Base-by-base conservation (phyloP, 1,139 yeast genomes). In the Scheffersomyces segobiensis region DNA sequence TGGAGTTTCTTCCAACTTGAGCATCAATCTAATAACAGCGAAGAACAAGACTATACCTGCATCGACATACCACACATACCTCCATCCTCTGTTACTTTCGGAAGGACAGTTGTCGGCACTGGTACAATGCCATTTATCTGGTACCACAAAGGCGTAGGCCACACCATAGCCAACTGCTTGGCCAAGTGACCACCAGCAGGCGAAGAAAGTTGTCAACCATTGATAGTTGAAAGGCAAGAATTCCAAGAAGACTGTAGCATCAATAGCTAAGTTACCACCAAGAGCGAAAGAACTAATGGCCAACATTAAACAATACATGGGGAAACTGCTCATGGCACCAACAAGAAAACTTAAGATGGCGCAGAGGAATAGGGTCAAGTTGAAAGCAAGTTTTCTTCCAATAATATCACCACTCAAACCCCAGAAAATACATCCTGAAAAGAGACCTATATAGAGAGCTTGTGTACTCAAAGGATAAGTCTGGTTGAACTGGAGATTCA, bases 101-200 rank as follows among this genome's bases (percentile, higher is more conserved):
- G 70, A 66, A 6, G 71, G 71, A 61, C 76, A 73, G 55, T 65
- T 50, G 6, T 65, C 73, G 12, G 60, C 63, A 12, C 62, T 57
- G 26, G 57, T 60, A 62, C 75, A 71, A 20, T 48, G 50, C 24
- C 21, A 39, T 20, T 65, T 62, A 57, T 66, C 60, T 53, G 60
- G 63, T 54, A 67, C 72, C 50, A 72, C 62, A 52, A 72, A 71
- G 0, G 71, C 73, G 64, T 66, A 73, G 3, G 75, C 73, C 6
- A 72, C 60, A n/a, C 66, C 62, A 39, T 65, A 68, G 3, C 72
- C 76, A 49, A 71, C 60, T 19, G 67, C 64, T 60, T 71, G 75
- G 32, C 76, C 76, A 46, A 73, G 62, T 8, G 74, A 69, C 76
- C 76, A 72, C 57, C 69, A 71, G 47, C 68, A 67, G 8, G 76